Base-by-base conservation (phyloP, 805 yeast species). In the Candida dajiaensis region DNA sequence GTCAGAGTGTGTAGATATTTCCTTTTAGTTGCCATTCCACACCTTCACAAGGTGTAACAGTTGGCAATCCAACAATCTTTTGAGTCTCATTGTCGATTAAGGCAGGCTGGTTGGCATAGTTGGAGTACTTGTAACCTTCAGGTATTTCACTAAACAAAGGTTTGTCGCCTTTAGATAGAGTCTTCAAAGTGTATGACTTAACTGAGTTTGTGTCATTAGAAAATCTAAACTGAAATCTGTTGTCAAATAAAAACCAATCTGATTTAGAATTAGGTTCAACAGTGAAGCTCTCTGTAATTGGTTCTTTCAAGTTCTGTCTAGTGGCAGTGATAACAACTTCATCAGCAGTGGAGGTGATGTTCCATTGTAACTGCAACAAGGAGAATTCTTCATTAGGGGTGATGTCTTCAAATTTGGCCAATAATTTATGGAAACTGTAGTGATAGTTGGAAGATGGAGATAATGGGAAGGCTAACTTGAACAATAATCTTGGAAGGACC, bases 211-310 rank as follows among this genome's bases (percentile, higher is more conserved):
- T 41, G 2, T 25, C 6, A 42, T 56, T 59, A 2, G 10, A 29
- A 37, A 58, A 16, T 28, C 50, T 56, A 19, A 72, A 44, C 74
- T 74, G 70, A 44, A 59, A 71, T 41, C 74, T 55, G 44, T 67
- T 61, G 47, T 74, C 78, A 51, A 65, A 74, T 2, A 67, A 49
- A 4, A 59, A 23, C 70, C 73, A 67, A 1, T 57, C 54, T n/a
- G 63, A 44, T 59, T 66, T 53, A 0, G 55, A 47, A 46, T 48
- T 3, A 33, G 63, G 52, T 7, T 26, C 29, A 12, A 55, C 21
- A 0, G 28, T 42, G 23, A 50, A 36, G 8, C 20, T 13, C 23
- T 46, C 50, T 31, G 13, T 42, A 31, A 55, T 53, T 39, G 52
- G 46, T 47, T 38, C 53, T 20, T 42, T 50, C 41, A 37, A 48